A percentile compares a stretch with the other conserved stretches of the same genome.
phyloP scores from a whole-genome alignment of 257 asterid genomes.

The Solanum lignicaule region DNA sequence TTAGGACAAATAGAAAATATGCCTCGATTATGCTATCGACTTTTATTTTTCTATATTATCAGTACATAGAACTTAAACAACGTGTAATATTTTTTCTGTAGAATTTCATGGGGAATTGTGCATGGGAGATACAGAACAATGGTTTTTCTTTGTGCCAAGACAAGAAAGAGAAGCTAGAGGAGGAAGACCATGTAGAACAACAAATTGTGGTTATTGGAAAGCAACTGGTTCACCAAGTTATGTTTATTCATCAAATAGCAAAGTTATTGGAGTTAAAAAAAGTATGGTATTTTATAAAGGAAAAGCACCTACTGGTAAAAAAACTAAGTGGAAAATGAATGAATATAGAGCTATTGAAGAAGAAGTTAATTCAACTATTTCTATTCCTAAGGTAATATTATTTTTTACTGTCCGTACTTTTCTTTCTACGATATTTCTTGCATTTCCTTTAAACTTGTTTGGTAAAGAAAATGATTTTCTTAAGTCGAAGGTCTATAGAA shows the following conservation, averaged over 20 bases:
- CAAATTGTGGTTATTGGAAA: conserved; percentile 72
- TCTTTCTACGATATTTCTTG: not conserved
- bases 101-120: conserved; percentile 59
- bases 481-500: not conserved
- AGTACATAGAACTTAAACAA: not conserved
- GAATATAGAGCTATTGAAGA: conserved; percentile 59
- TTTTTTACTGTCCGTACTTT: not conserved
- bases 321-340: conserved; percentile 75
- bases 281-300: conserved; percentile 77
- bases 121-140: conserved; percentile 57
- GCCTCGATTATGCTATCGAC: not conserved
- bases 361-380: conserved; percentile 6
- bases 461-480: not conserved
- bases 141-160: conserved; percentile 70
- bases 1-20: no score
- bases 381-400: conserved; percentile 33
- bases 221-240: conserved; percentile 76
- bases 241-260: conserved; percentile 47
- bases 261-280: conserved; percentile 60
- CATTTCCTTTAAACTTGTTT: not conserved
- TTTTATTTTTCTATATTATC: no score
- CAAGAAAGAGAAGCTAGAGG: conserved; percentile 64
- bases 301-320: conserved; percentile 60
- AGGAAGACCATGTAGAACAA: conserved; percentile 63
- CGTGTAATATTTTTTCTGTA: not conserved